Base-by-base conservation (phyloP, 768 basidiomycete species). In the Kwoniella dejecticola region DNA sequence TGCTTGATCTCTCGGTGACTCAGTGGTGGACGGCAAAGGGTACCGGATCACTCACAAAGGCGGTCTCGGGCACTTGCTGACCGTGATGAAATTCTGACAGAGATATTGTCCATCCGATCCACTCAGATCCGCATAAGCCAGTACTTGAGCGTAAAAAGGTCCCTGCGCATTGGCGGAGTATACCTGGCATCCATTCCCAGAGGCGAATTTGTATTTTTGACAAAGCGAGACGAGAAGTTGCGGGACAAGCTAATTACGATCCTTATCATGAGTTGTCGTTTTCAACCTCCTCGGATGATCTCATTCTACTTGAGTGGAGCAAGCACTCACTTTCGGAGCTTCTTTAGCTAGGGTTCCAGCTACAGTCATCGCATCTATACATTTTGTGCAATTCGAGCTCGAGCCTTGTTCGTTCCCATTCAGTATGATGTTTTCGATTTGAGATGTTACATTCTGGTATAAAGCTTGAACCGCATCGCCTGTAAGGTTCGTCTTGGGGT, bases 81-180 rank as follows among this genome's bases (percentile, higher is more conserved):
- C 59, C 1, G 27, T 48, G 13, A 87, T 75, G 74, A 88, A 87
- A 72, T 85, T 84, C 41, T 85, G 78, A 74, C 87, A 89, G 31
- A 47, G 52, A 31, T 45, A 64, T 82, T 88, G 86, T 13, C 89
- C 89, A 68, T 90, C 89, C 56, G 84, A 85, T 4, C 88, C 87
- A 12, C 85, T 85, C 1, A 87, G 84, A 69, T 90, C 84, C 6
- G 88, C 86, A 63, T 86, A 86, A 11, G 87, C 84, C 38, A 87
- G 63, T 11, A 89, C 87, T 75, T 90, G 89, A 0, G 89, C 88
- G 60, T 89, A 74, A 27, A 87, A 81, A 3, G 86, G 78, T 0
- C 89, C 88, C 17, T 85, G 72, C 3, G 81, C 82, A 54, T 79
- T 70, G 49, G 50, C 66, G 0, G 48, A 47, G 27, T 57, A 60